Conservation (phyloP, 1,139 yeast species). For the Yamadazyma songkhlaensis region DNA sequence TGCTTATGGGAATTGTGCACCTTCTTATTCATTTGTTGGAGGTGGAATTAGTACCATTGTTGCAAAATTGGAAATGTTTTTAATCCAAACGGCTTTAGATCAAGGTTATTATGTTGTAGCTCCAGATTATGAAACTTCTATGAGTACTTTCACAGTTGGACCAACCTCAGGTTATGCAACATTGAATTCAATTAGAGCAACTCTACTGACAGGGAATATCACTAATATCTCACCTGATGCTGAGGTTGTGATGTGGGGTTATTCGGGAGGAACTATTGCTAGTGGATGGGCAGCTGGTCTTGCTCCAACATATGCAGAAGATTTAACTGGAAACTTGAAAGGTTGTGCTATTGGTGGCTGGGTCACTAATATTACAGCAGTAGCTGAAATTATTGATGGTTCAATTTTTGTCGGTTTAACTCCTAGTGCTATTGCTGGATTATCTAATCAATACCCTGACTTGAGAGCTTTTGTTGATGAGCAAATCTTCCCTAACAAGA, state of each 20-base stretch:
- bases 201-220: slow-evolving; percentile 17
- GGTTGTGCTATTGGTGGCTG: slow-evolving; percentile 37
- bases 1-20: slow-evolving; percentile 26
- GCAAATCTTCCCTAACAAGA: slow-evolving; percentile 8
- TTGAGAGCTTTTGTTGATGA: slow-evolving; percentile 3
- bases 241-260: slow-evolving; percentile 30
- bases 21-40: slow-evolving; percentile 26
- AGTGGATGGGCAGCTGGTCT: slow-evolving; percentile 33
- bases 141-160: slow-evolving; percentile 28
- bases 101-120: slow-evolving; percentile 31
- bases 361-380: slow-evolving; percentile 20
- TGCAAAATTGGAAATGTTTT: slow-evolving; percentile 22
- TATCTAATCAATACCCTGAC: slow-evolving; percentile 25
- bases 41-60: slow-evolving; percentile 17
- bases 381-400: slow-evolving; percentile 26
- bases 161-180: slow-evolving; percentile 25
- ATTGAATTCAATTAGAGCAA: slow-evolving; percentile 27
- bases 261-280: slow-evolving; percentile 36
- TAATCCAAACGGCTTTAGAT: slow-evolving; percentile 22
- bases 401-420: slow-evolving; percentile 24
- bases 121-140: slow-evolving; percentile 34
- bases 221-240: slow-evolving; percentile 24
- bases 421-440: slow-evolving; percentile 25
- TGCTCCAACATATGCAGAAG: slow-evolving; percentile 31
- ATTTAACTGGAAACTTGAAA: slow-evolving; percentile 19